Conservation (phyloP, 495 filamentous ascomycete species). For the Hyaloscypha bicolor region DNA sequence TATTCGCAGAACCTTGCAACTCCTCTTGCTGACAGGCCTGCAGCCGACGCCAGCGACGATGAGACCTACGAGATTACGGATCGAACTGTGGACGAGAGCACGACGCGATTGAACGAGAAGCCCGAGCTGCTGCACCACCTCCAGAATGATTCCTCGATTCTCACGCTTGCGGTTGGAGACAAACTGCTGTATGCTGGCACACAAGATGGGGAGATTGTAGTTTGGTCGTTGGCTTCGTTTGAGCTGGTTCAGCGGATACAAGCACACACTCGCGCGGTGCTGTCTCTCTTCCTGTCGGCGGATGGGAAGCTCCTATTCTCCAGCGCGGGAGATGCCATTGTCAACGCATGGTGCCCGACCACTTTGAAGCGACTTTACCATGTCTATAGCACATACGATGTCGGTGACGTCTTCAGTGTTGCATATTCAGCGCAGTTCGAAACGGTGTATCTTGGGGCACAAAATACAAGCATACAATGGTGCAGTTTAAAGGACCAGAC, state of each 20-base stretch:
- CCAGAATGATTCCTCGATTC: conserved; percentile 70
- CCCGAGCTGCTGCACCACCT: conserved; percentile 70
- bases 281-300: conserved; percentile 77
- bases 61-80: conserved; percentile 26
- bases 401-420: conserved; percentile 93
- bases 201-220: conserved; percentile 87
- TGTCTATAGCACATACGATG: conserved; percentile 91
- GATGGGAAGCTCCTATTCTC: conserved; percentile 83
- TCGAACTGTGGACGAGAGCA: conserved; percentile 10
- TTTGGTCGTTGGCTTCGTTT: conserved; percentile 87
- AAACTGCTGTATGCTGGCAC: conserved; percentile 81
- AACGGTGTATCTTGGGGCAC: conserved; percentile 88
- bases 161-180: conserved; percentile 66
- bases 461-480: conserved; percentile 91
- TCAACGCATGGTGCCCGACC: conserved; percentile 70
- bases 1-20: conserved; percentile 14
- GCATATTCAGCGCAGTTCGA: conserved; percentile 77
- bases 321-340: conserved; percentile 88
- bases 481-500: conserved; percentile 48
- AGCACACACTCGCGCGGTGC: conserved; percentile 87
- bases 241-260: conserved; percentile 74
- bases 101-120: conserved; percentile 22
- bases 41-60: conserved; percentile 29
- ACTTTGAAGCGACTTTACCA: conserved; percentile 66
- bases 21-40: conserved; percentile 22